These are phyloP conservation scores for Rosa rugosa DNA, from an alignment of 306 rosid genomes.

Conservation along the genomic window DNA sequence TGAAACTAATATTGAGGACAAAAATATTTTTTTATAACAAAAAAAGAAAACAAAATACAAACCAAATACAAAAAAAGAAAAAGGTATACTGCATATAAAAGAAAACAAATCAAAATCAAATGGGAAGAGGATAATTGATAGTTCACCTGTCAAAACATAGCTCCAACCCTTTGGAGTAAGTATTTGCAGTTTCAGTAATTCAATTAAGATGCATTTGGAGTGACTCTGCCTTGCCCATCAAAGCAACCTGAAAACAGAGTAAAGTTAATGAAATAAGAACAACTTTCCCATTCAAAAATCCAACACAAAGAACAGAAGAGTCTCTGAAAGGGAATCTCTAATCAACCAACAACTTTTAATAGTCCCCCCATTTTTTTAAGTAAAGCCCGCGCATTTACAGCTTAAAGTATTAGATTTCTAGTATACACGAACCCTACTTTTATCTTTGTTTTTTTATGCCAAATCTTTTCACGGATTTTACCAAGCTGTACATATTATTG, in stretches of 20 bases:
- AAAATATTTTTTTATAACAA: too few species aligned
- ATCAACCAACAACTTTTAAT: neutral
- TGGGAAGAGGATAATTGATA: neutral
- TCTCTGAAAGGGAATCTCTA: too few species aligned
- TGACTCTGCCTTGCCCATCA: slow-evolving; percentile 78
- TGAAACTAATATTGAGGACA: too few species aligned
- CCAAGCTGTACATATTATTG: neutral
- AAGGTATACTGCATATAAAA: neutral
- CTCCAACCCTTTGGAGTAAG: slow-evolving; percentile 77
- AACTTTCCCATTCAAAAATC: slow-evolving; percentile 7
- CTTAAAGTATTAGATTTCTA: neutral
- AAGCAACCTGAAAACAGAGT: slow-evolving; percentile 53
- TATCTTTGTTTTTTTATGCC: too few species aligned
- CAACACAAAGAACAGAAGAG: neutral
- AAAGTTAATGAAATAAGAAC: slow-evolving; percentile 1
- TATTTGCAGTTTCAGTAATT: slow-evolving; percentile 85
- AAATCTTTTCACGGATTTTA: neutral
- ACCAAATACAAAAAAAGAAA: too few species aligned
- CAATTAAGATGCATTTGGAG: slow-evolving; percentile 84
- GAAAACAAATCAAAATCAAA: slow-evolving; percentile 17
- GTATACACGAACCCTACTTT: neutral
- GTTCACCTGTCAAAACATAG: slow-evolving; percentile 79
- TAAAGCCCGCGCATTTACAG: neutral
- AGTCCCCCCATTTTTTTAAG: too few species aligned
- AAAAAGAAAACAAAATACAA: too few species aligned